These are phyloP conservation scores for Fremontodendron californicum DNA, from an alignment of 345 rosid genomes.

Conservation along the genomic window DNA sequence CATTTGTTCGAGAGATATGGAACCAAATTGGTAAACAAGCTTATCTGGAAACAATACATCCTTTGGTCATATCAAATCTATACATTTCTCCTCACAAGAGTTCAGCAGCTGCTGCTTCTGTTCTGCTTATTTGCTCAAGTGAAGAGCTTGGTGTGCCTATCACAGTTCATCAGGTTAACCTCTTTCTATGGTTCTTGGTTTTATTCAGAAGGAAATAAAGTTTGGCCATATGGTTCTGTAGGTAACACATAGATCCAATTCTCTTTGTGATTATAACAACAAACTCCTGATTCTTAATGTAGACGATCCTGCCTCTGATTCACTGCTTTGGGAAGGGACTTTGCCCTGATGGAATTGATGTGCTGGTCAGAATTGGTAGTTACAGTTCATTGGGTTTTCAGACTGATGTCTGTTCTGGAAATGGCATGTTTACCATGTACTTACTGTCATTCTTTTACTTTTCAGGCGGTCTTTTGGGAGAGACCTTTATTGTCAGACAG, in stretches of 20 bases:
- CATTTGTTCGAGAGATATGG: slow-evolving; percentile 87
- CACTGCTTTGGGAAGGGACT: slow-evolving; percentile 92
- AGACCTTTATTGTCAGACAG: slow-evolving; percentile 63
- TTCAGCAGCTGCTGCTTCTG: slow-evolving; percentile 87
- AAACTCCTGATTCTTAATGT: slow-evolving; percentile 28
- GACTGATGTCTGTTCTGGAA: slow-evolving; percentile 24
- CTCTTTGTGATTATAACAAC: slow-evolving; percentile 17
- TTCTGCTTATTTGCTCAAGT: slow-evolving; percentile 79
- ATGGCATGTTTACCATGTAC: slow-evolving; percentile 21
- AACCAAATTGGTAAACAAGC: slow-evolving; percentile 65
- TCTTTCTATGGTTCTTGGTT: slow-evolving; percentile 16
- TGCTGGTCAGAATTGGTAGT: slow-evolving; percentile 88
- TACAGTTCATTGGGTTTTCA: slow-evolving; percentile 32
- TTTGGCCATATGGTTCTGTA: neutral
- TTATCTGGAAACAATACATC: slow-evolving; percentile 74
- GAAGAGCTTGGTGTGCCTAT: slow-evolving; percentile 94
- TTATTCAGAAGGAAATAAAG: slow-evolving; percentile 16
- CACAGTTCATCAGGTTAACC: slow-evolving; percentile 77
- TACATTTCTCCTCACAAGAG: slow-evolving; percentile 66
- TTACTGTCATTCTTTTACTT: slow-evolving; percentile 25
- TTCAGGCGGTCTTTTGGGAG: slow-evolving; percentile 85
- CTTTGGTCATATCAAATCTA: slow-evolving; percentile 76
- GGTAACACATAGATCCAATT: neutral
- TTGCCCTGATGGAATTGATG: slow-evolving; percentile 85
- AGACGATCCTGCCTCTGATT: slow-evolving; percentile 89